Percentiles rank a stretch among this genome's conserved stretches.
Evolutionary conservation across 1,284 basidiomycete genomes (phyloP).

Genomic region (Ganoderma meredithae): DNA sequence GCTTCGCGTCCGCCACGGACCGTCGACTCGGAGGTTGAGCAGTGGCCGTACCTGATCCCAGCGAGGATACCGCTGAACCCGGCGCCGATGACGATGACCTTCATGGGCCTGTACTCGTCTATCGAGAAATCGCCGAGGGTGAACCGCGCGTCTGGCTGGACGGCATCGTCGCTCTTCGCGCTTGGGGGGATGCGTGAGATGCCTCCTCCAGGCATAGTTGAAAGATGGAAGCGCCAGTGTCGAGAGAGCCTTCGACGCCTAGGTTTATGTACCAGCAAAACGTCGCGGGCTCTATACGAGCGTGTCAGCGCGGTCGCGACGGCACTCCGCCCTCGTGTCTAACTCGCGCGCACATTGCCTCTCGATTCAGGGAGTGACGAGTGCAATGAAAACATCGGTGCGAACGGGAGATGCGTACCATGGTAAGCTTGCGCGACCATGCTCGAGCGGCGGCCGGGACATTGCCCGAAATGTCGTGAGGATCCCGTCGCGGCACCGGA

Average conservation of each 20-base stretch:
- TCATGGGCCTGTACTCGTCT: constrained; percentile 57
- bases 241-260: no score
- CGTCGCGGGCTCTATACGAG: neutral
- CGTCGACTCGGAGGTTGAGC: no score
- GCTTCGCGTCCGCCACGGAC: no score
- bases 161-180: neutral
- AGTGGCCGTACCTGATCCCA: constrained; percentile 50
- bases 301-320: neutral
- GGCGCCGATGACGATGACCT: constrained; percentile 59
- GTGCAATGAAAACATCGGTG: neutral
- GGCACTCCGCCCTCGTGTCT: neutral
- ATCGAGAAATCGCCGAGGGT: constrained; percentile 45
- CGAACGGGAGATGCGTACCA: neutral
- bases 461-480: neutral
- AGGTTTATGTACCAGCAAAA: neutral
- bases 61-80: constrained; percentile 64
- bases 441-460: neutral
- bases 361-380: neutral
- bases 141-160: constrained; percentile 5
- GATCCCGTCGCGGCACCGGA: neutral
- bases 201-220: constrained; percentile 4
- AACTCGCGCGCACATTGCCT: neutral
- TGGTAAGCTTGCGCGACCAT: neutral
- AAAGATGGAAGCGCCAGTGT: neutral
- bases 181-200: neutral